phyloP scores from a whole-genome alignment of 306 rosid species.

The Sicyos edulis region DNA sequence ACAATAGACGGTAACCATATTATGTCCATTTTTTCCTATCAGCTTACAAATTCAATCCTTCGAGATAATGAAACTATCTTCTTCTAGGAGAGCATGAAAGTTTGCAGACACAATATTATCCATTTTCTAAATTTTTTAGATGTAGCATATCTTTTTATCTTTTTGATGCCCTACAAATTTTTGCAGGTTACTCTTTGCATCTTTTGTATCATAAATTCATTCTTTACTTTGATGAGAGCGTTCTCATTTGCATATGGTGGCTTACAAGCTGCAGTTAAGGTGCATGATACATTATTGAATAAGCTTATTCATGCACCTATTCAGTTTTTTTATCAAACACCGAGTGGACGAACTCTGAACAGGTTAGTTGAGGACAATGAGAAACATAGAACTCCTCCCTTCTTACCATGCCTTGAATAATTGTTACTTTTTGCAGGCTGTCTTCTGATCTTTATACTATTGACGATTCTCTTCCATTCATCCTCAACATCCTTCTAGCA shows the following conservation, averaged over 20 bases:
- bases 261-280: constrained; percentile 75
- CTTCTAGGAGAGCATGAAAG: neutral
- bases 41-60: neutral
- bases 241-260: constrained; percentile 97
- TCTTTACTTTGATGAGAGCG: constrained; percentile 85
- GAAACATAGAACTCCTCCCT: constrained; percentile 25
- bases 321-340: constrained; percentile 81
- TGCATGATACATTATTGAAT: constrained; percentile 60
- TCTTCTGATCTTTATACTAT: constrained; percentile 95
- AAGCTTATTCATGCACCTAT: constrained; percentile 76
- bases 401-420: constrained; percentile 13
- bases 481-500: constrained; percentile 88
- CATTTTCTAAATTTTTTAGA: neutral
- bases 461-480: constrained; percentile 95
- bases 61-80: neutral
- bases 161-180: neutral
- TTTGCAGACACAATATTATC: constrained; percentile 4
- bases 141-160: neutral
- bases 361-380: constrained; percentile 44
- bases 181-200: constrained; percentile 69
- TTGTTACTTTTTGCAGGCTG: constrained; percentile 48
- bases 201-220: constrained; percentile 70
- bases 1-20: neutral
- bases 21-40: neutral
- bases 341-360: constrained; percentile 83